Evolutionary conservation across 192 early-diverging fungal species (phyloP).

Genomic region (Linnemannia exigua): DNA sequence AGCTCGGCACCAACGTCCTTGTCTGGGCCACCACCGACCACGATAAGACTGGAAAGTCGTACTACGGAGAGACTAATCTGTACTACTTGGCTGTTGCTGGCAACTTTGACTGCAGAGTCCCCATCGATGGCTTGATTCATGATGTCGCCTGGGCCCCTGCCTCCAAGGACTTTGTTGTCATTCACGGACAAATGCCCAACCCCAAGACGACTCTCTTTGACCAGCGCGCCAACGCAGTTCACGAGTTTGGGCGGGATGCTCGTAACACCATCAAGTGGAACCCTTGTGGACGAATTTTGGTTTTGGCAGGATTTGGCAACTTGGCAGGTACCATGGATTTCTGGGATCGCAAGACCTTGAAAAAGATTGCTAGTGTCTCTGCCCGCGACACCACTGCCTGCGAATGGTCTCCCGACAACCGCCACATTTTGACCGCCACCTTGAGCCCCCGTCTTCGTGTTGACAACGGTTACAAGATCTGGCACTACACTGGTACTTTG

Average conservation of each 20-base stretch:
- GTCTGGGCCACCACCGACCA: slow-evolving; percentile 96
- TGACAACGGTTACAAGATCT: slow-evolving; percentile 97
- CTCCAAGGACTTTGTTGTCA: slow-evolving; percentile 97
- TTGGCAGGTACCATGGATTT: slow-evolving; percentile 93
- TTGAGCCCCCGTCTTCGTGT: slow-evolving; percentile 95
- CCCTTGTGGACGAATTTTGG: slow-evolving; percentile 84
- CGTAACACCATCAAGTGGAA: slow-evolving; percentile 93
- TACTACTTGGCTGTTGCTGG: slow-evolving; percentile 93
- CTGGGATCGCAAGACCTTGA: slow-evolving; percentile 92
- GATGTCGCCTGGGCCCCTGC: slow-evolving; percentile 96
- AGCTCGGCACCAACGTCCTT: slow-evolving; percentile 86
- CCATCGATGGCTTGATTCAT: slow-evolving; percentile 92
- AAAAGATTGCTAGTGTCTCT: slow-evolving; percentile 84
- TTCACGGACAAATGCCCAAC: slow-evolving; percentile 83
- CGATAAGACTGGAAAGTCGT: slow-evolving; percentile 94
- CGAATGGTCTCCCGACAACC: slow-evolving; percentile 94
- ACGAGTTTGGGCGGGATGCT: slow-evolving; percentile 88
- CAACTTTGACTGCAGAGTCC: slow-evolving; percentile 93
- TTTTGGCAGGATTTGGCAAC: slow-evolving; percentile 96
- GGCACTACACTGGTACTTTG: slow-evolving; percentile 93
- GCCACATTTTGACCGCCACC: slow-evolving; percentile 93
- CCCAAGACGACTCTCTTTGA: slow-evolving; percentile 95
- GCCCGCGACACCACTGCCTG: slow-evolving; percentile 89
- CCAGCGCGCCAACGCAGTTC: slow-evolving; percentile 85
- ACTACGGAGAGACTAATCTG: slow-evolving; percentile 97